Conservation (phyloP, 108 stramenopile species). For the Schizochytrium sp. region DNA sequence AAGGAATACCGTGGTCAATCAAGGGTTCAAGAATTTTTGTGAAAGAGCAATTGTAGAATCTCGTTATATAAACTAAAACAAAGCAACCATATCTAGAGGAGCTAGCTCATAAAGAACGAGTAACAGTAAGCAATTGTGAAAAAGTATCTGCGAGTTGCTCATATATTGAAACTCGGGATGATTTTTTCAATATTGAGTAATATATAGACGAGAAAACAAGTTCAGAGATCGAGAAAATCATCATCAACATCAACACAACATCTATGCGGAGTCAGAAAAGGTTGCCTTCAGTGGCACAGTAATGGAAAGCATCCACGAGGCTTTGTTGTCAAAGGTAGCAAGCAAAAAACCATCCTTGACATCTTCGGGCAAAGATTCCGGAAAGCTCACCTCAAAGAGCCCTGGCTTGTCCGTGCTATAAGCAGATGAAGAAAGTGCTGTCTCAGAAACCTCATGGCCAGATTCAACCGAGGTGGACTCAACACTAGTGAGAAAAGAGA, state of each 20-base stretch:
- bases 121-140: too few relatives aligned
- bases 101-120: too few relatives aligned
- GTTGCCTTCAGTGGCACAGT: constrained; percentile 1
- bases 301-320: constrained; percentile 11
- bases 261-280: not conserved
- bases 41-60: too few relatives aligned
- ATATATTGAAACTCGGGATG: too few relatives aligned
- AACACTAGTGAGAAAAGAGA: not conserved
- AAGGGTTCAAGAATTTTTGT: too few relatives aligned
- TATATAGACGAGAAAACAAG: too few relatives aligned
- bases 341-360: not conserved
- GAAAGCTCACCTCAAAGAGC: not conserved
- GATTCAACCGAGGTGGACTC: not conserved
- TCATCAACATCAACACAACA: not conserved
- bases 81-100: too few relatives aligned
- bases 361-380: not conserved
- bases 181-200: too few relatives aligned
- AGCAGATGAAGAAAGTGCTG: not conserved
- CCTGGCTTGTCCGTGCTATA: not conserved
- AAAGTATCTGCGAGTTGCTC: too few relatives aligned
- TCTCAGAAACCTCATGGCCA: not conserved
- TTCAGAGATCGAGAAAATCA: too few relatives aligned
- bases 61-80: too few relatives aligned
- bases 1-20: too few relatives aligned
- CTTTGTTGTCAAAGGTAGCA: constrained; percentile 40